Percentiles rank a stretch among this genome's conserved stretches.
phyloP scores from a whole-genome alignment of 495 filamentous ascomycete species.

The Geoglossum glabrum region DNA sequence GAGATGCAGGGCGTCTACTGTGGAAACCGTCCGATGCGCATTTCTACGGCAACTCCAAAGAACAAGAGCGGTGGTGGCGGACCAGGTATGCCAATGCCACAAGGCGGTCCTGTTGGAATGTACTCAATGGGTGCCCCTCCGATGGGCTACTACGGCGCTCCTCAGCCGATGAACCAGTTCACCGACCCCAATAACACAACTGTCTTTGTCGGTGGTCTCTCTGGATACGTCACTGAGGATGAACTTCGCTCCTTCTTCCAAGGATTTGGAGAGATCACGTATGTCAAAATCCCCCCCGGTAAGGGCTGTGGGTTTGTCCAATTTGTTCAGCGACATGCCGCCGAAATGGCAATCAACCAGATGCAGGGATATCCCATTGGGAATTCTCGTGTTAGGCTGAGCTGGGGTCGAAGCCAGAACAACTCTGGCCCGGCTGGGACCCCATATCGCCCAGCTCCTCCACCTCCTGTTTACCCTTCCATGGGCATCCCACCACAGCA shows the following conservation, averaged over 20 bases:
- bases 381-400: slow-evolving; percentile 91
- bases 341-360: slow-evolving; percentile 99
- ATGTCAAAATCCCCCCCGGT: slow-evolving; percentile 98
- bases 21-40: slow-evolving; percentile 96
- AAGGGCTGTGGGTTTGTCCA: slow-evolving; percentile 99
- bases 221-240: slow-evolving; percentile 96
- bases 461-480: slow-evolving; percentile 71
- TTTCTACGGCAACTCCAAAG: slow-evolving; percentile 95
- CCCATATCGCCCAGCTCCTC: slow-evolving; percentile 87
- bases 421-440: slow-evolving; percentile 96
- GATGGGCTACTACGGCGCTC: slow-evolving; percentile 62
- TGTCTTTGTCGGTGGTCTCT: slow-evolving; percentile 93
- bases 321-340: slow-evolving; percentile 96
- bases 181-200: slow-evolving; percentile 99
- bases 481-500: slow-evolving; percentile 66
- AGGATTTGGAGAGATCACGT: slow-evolving; percentile 97
- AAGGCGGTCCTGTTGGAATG: slow-evolving; percentile 24
- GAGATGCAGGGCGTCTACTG: slow-evolving; percentile 99
- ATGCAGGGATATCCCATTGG: slow-evolving; percentile 99
- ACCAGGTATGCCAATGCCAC: slow-evolving; percentile 25
- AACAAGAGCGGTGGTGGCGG: slow-evolving; percentile 48
- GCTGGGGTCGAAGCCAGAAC: slow-evolving; percentile 96
- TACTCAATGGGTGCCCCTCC: slow-evolving; percentile 58
- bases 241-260: slow-evolving; percentile 99
- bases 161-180: slow-evolving; percentile 99